A percentile compares a stretch with the other conserved stretches of the same genome.
phyloP scores from a whole-genome alignment of 2,329 filamentous ascomycete genomes.

The Chaetomiaceae sp. region DNA sequence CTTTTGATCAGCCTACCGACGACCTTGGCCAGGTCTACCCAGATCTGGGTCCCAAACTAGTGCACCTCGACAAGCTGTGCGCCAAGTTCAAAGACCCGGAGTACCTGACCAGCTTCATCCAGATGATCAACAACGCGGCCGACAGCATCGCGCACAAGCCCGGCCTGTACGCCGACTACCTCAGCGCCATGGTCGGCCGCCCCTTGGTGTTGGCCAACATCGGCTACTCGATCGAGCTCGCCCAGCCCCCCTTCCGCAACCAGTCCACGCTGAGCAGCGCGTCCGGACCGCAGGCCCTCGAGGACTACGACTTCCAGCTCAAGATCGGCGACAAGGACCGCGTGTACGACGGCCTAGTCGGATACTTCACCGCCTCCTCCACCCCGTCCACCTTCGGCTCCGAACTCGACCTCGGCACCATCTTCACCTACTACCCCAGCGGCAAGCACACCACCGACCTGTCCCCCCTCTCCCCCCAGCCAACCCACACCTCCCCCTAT shows the following conservation, averaged over 20 bases:
- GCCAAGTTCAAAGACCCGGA: not conserved
- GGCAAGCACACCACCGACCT: not conserved
- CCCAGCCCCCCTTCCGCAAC: constrained; percentile 20
- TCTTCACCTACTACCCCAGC: not conserved
- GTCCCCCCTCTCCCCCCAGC: not conserved
- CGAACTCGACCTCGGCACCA: constrained; percentile 17
- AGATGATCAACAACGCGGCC: constrained; percentile 4
- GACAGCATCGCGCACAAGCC: not conserved
- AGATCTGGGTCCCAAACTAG: not conserved
- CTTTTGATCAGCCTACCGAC: constrained; percentile 2
- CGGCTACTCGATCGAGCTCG: constrained; percentile 10
- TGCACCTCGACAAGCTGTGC: not conserved
- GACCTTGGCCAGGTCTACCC: not conserved
- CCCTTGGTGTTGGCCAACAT: constrained; percentile 12
- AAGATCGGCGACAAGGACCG: constrained; percentile 35
- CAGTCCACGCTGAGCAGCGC: not conserved
- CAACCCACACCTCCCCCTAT: not conserved
- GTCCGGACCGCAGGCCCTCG: not conserved
- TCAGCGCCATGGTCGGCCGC: constrained; percentile 6
- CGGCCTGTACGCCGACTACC: constrained; percentile 9
- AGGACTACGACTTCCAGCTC: constrained; percentile 34
- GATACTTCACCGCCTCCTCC: constrained; percentile 34
- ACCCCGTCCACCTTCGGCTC: constrained; percentile 17
- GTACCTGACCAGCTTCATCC: constrained; percentile 8
- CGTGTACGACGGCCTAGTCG: constrained; percentile 37